A percentile compares a stretch with the other conserved stretches of the same genome.
Conservation (phyloP, 78 protist species). For the Andalucia godoyi region DNA sequence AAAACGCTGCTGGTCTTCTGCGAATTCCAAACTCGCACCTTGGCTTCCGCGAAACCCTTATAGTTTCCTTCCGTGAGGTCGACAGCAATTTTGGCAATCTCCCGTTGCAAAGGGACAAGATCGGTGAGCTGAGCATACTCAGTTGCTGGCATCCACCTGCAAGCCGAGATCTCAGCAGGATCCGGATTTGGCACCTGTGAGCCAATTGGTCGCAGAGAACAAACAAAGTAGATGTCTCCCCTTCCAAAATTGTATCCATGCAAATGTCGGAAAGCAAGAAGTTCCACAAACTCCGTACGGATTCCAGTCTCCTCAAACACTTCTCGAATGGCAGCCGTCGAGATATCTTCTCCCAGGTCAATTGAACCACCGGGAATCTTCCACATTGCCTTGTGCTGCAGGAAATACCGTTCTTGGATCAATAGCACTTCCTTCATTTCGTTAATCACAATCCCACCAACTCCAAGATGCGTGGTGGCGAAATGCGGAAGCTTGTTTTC, state of each 20-base stretch:
- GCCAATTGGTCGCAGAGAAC: not conserved
- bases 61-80: no score
- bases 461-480: slow-evolving; percentile 4
- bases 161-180: no score
- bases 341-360: slow-evolving; percentile 46
- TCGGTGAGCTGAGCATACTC: no score
- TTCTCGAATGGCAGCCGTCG: slow-evolving; percentile 45
- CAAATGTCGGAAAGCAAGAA: slow-evolving; percentile 30
- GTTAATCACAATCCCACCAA: not conserved
- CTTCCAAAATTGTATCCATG: slow-evolving; percentile 24
- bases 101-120: no score
- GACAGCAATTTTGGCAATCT: no score
- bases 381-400: slow-evolving; percentile 8
- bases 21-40: no score
- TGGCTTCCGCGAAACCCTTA: no score
- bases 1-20: no score
- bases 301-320: slow-evolving; percentile 61
- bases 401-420: not conserved
- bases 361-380: slow-evolving; percentile 58
- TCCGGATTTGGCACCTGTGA: no score
- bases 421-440: not conserved
- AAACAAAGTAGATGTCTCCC: not conserved
- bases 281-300: slow-evolving; percentile 15
- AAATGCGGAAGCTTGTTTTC: not conserved
- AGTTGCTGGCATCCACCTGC: no score